Conservation (phyloP, 257 asterid species). For the Datura wrightii region DNA sequence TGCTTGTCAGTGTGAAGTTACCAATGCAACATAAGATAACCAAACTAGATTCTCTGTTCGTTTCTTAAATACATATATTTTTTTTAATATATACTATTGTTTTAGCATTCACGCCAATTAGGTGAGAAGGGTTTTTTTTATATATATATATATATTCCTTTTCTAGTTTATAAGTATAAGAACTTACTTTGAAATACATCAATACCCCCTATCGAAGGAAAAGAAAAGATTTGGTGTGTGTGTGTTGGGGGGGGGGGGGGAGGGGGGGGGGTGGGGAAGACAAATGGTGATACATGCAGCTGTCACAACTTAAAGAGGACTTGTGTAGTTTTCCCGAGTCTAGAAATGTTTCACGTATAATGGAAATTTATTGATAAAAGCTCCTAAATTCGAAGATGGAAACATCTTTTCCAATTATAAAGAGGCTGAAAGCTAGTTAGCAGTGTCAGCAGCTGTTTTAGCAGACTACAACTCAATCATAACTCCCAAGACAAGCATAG, state of each 20-base stretch:
- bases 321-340: neutral
- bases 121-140: neutral
- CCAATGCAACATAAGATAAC: neutral
- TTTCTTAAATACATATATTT: neutral
- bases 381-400: neutral
- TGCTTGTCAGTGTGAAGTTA: neutral
- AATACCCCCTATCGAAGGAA: neutral
- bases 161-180: neutral
- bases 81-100: neutral
- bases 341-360: neutral
- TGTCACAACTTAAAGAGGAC: neutral
- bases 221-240: neutral
- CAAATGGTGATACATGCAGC: neutral
- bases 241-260: too few relatives aligned
- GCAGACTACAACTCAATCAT: neutral
- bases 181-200: neutral
- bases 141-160: neutral
- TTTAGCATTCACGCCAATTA: neutral
- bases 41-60: neutral
- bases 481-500: neutral
- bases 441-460: neutral
- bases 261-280: too few relatives aligned
- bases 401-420: neutral
- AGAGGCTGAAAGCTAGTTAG: constrained; percentile 12
- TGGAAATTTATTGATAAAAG: neutral